These are phyloP conservation scores for Stenocarpella maydis DNA, from an alignment of 2,329 filamentous ascomycete species.

Conservation along the genomic window DNA sequence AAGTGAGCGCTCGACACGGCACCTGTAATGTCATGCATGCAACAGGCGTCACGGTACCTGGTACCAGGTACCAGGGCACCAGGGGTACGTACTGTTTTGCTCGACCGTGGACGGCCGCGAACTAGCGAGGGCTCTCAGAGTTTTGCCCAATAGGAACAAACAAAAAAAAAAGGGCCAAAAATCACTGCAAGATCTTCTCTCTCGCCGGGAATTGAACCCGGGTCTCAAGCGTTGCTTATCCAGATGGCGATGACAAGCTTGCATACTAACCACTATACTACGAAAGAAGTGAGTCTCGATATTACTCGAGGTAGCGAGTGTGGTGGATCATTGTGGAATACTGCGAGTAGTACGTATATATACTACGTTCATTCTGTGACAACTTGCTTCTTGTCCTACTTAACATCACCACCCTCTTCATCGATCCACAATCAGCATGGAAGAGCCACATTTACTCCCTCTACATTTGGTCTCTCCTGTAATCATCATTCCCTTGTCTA, in stretches of 20 bases:
- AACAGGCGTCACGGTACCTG: not conserved
- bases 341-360: no score
- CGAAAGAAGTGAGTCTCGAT: not conserved
- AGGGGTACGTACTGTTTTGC: not conserved
- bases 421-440: no score
- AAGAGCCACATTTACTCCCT: no score
- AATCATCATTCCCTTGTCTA: no score
- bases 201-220: constrained; percentile 13
- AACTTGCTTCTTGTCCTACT: no score
- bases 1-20: not conserved
- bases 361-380: no score
- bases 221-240: constrained; percentile 10
- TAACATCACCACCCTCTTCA: no score
- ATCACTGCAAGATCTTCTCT: not conserved
- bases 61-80: not conserved
- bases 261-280: constrained; percentile 17
- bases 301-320: not conserved
- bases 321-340: not conserved
- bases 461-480: no score
- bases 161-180: not conserved
- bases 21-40: not conserved
- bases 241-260: constrained; percentile 17
- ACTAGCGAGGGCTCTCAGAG: not conserved
- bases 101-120: not conserved
- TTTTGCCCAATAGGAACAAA: not conserved